These are phyloP conservation scores for Xylariaceae sp. DNA, from an alignment of 2,329 filamentous ascomycete genomes.

Conservation along the genomic window DNA sequence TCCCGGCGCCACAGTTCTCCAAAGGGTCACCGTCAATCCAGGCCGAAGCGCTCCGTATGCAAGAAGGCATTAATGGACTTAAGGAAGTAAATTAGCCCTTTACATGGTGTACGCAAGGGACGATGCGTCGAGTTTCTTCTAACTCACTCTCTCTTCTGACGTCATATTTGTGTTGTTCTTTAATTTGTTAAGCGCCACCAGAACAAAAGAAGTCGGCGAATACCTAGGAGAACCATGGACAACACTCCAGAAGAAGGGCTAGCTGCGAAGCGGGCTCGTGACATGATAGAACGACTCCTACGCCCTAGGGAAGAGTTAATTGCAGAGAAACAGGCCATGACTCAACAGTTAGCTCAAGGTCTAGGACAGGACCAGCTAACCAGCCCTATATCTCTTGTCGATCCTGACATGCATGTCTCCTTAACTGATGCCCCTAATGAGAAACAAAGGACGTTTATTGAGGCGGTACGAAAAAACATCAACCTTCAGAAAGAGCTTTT, in stretches of 20 bases:
- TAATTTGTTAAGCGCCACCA: not conserved
- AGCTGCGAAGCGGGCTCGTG: constrained; percentile 37
- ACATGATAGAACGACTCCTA: constrained; percentile 48
- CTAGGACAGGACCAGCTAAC: constrained; percentile 41
- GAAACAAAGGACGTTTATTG: constrained; percentile 51
- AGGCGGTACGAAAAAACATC: constrained; percentile 50
- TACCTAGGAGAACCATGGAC: constrained; percentile 23
- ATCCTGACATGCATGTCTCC: constrained; percentile 36
- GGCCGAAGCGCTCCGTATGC: too few relatives aligned
- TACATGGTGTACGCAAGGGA: not conserved
- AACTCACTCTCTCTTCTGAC: not conserved
- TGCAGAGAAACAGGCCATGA: constrained; percentile 52
- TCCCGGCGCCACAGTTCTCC: too few relatives aligned
- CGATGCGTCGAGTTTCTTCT: not conserved
- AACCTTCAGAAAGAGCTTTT: constrained; percentile 49
- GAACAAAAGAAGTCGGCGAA: not conserved
- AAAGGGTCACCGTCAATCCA: too few relatives aligned
- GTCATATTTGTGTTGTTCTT: not conserved
- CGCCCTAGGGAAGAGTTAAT: constrained; percentile 55
- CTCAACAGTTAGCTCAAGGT: constrained; percentile 49
- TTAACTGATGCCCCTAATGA: constrained; percentile 41
- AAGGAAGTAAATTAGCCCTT: not conserved
- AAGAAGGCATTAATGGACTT: too few relatives aligned
- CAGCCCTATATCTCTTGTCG: constrained; percentile 48
- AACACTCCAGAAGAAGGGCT: constrained; percentile 29